Evolutionary conservation across 75 land plant species (phyloP).

Genomic region (Adiantum capillusveneris): DNA sequence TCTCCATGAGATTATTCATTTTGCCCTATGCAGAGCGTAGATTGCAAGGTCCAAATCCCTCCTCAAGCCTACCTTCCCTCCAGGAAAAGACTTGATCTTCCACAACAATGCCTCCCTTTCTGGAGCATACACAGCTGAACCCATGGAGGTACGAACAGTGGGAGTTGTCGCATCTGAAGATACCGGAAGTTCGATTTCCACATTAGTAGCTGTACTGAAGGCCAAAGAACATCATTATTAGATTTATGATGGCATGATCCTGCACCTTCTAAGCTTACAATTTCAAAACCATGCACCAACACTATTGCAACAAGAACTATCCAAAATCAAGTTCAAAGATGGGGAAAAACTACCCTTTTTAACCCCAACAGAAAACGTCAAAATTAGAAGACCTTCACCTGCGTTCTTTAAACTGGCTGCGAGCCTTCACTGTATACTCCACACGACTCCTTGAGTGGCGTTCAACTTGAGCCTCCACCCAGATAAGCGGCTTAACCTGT

Average conservation of each 20-base stretch:
- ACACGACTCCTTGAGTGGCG: slow-evolving; percentile 87
- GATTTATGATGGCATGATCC: no score
- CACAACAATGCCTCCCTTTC: slow-evolving; percentile 83
- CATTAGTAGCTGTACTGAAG: slow-evolving; percentile 92
- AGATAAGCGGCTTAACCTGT: slow-evolving; percentile 88
- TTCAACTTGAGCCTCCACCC: slow-evolving; percentile 97
- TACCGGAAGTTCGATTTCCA: slow-evolving; percentile 87
- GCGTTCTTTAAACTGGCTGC: slow-evolving; percentile 93
- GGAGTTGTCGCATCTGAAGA: slow-evolving; percentile 90
- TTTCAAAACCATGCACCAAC: no score
- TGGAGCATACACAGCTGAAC: slow-evolving; percentile 89
- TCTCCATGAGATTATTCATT: slow-evolving; percentile 1
- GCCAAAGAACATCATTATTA: no score
- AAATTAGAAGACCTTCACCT: slow-evolving; percentile 36
- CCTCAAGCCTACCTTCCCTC: slow-evolving; percentile 62
- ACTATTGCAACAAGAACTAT: no score
- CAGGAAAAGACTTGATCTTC: slow-evolving; percentile 97
- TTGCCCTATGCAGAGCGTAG: no score
- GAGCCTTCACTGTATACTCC: slow-evolving; percentile 81
- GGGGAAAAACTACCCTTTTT: no score
- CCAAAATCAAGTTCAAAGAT: background rate
- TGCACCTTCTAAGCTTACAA: no score
- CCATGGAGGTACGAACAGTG: slow-evolving; percentile 84
- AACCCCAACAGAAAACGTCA: no score
- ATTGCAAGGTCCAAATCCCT: background rate